Evolutionary conservation across 352 stramenopile species (phyloP).

Genomic region (Phytophthora idaei): DNA sequence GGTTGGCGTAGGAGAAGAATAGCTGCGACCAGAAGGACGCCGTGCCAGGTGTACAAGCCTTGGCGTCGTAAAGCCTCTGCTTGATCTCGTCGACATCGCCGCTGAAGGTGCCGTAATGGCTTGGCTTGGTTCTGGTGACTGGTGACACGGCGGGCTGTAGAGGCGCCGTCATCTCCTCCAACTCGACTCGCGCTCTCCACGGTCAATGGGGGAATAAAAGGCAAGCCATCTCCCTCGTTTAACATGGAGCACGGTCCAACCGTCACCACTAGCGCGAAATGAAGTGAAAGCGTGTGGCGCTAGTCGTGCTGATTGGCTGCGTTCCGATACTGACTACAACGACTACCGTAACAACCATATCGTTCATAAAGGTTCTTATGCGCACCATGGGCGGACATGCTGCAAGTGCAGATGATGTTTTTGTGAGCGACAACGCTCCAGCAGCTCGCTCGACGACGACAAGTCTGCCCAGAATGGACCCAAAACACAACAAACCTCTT

Average conservation of each 20-base stretch:
- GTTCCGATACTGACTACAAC: not conserved
- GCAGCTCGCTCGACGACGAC: no score
- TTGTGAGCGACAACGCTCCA: no score
- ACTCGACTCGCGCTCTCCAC: not conserved
- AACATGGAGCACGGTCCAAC: not conserved
- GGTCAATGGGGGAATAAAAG: not conserved
- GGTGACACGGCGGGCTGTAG: not conserved
- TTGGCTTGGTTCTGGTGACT: not conserved
- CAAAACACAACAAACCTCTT: no score
- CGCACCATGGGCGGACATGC: no score
- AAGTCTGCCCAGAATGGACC: no score
- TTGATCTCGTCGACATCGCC: slow-evolving; percentile 13
- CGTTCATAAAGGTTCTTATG: no score
- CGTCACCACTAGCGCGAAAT: not conserved
- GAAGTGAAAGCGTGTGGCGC: not conserved
- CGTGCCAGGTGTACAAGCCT: slow-evolving; percentile 11
- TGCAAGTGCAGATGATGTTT: no score
- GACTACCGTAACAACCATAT: no score
- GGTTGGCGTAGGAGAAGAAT: slow-evolving; percentile 53
- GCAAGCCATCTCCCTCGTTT: not conserved
- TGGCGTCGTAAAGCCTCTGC: slow-evolving; percentile 1
- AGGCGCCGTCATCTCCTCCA: not conserved
- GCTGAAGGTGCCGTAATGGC: not conserved
- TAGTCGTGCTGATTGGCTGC: not conserved
- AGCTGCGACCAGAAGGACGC: slow-evolving; percentile 33